Evolutionary conservation across 2,329 filamentous ascomycete species (phyloP), one percentile per base, ranked within the genome.

Genomic region (Beauveria medogensis): DNA sequence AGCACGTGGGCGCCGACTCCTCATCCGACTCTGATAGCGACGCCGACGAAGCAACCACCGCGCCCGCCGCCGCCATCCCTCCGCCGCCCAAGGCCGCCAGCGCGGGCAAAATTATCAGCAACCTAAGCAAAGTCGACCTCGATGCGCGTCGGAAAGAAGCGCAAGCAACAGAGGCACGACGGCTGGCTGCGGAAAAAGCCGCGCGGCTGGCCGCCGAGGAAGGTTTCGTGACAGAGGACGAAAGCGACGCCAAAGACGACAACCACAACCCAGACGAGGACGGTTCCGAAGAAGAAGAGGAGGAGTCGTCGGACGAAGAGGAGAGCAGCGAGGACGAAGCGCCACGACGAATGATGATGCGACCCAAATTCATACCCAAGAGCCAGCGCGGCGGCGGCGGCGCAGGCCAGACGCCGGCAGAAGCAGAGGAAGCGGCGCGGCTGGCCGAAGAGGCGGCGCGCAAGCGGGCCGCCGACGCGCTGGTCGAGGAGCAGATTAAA

Each of bases 401-500:
- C 34, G 71, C 67, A 22, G 65, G 62, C 60, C 68, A 55, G 55
- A 64, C 59, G 9, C 67, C 69, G 41, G 67, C 69, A 62, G 67
- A 70, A 55, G 64, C 77, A 67, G 67, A 71, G 48, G 73, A 77
- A 53, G 73, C 68, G 8, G 68, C 69, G 4, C 70, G 69, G 1
- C 64, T 67, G 3, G 82, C 79, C 2, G 83, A 83, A 52, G 85
- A 87, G 62, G 86, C 82, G 61, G 85, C 80, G 2, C 82, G 84
- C 41, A 85, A 84, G 64, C 86, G 88, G 71, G 87, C 88, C 44
- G 84, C 89, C 14, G 88, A 96, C 71, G 86, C 84, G 61, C 78
- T 97, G 10, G 85, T 99, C 16, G 91, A 96, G 71, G 91, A 92
- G 67, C 92, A 97, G 71, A 85, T 97, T 48, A 87, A 89, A 68